Evolutionary conservation across 176 grass and related monocot genomes (phyloP).

Genomic region (Hyparrhenia diplandra): DNA sequence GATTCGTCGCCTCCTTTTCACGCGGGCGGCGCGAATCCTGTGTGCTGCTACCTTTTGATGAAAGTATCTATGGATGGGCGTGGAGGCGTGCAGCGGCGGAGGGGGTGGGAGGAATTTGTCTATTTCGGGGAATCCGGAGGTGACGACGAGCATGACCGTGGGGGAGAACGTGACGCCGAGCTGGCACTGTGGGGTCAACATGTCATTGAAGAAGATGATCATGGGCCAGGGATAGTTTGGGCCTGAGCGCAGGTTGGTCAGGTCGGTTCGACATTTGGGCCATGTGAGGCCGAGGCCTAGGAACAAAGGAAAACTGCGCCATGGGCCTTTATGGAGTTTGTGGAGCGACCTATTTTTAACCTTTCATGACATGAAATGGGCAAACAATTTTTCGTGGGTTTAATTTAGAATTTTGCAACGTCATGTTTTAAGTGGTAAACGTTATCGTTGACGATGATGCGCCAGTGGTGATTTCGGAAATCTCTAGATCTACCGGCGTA

Average conservation of each 20-base stretch:
- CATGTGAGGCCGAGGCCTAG: neutral
- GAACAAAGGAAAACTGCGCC: too few species aligned
- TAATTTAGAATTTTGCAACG: too few species aligned
- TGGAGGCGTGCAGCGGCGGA: constrained; percentile 2
- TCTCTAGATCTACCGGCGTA: too few species aligned
- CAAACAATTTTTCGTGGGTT: too few species aligned
- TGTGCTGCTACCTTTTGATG: neutral
- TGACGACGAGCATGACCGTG: neutral
- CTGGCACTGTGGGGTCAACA: neutral
- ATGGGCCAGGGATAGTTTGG: neutral
- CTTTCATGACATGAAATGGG: too few species aligned
- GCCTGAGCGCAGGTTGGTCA: neutral
- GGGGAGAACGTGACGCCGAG: neutral
- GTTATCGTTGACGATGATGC: too few species aligned
- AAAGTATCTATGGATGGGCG: neutral
- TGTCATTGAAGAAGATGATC: neutral
- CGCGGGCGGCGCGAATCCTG: neutral
- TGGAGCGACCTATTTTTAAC: too few species aligned
- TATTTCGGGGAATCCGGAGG: constrained; percentile 6
- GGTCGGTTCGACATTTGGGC: neutral
- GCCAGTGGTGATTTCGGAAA: too few species aligned
- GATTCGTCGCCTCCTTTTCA: neutral
- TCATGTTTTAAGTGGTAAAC: too few species aligned
- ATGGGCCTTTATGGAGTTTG: too few species aligned
- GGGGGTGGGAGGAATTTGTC: neutral